A percentile compares a stretch with the other conserved stretches of the same genome.
phyloP scores from a whole-genome alignment of 495 filamentous ascomycete genomes.

The Rhizodiscina lignyota region DNA sequence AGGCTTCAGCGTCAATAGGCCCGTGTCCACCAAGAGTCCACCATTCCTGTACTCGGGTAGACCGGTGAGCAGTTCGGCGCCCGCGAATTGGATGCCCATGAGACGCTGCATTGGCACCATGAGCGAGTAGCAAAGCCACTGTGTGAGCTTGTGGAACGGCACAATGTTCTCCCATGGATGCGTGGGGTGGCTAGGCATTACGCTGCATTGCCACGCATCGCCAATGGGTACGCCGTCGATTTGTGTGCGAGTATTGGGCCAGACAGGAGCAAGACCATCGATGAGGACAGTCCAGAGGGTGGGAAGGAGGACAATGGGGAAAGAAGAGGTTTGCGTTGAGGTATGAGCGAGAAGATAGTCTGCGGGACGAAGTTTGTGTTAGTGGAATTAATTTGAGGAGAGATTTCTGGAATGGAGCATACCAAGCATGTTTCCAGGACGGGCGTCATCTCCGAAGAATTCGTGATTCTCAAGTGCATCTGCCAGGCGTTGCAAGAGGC shows the following conservation, averaged over 20 bases:
- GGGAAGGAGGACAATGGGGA: conserved; percentile 77
- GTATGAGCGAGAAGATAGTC: conserved; percentile 90
- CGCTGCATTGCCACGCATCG: conserved; percentile 84
- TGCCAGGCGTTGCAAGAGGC: conserved; percentile 58
- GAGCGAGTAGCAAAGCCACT: conserved; percentile 80
- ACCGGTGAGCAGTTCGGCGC: conserved; percentile 62
- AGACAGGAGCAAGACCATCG: conserved; percentile 72
- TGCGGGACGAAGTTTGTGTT: conserved; percentile 14
- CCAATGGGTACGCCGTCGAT: conserved; percentile 81
- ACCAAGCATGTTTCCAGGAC: conserved; percentile 95
- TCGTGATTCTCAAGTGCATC: conserved; percentile 66
- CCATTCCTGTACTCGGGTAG: conserved; percentile 82
- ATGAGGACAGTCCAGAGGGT: conserved; percentile 83
- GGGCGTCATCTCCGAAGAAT: conserved; percentile 68
- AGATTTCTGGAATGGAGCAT: no score
- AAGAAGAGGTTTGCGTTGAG: conserved; percentile 68
- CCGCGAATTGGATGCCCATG: conserved; percentile 59
- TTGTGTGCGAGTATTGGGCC: conserved; percentile 76
- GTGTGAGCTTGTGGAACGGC: conserved; percentile 84
- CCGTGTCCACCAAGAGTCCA: conserved; percentile 68
- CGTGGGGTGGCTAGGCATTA: conserved; percentile 61
- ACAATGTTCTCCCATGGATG: conserved; percentile 85
- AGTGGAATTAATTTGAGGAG: conserved; percentile 2
- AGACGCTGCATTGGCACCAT: conserved; percentile 76
- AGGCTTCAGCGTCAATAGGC: conserved; percentile 58